Evolutionary conservation across 1,284 basidiomycete genomes (phyloP).

Genomic region (Veloporphyrellus conicus): DNA sequence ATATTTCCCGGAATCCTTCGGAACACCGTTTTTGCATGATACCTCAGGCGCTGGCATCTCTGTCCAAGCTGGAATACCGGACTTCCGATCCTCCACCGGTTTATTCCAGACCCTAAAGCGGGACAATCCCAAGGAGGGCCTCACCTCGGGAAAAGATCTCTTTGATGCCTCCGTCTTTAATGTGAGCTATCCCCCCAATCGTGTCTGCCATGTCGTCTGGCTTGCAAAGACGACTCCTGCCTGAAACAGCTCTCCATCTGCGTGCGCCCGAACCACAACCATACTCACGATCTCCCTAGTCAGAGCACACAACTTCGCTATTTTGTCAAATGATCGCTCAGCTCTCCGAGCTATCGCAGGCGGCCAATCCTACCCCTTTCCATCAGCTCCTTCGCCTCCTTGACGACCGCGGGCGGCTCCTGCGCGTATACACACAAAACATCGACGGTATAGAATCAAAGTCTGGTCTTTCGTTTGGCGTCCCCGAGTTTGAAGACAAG

Average conservation of each 20-base stretch:
- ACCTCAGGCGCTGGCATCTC: constrained; percentile 83
- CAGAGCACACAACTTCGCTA: constrained; percentile 67
- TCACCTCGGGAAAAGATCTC: constrained; percentile 80
- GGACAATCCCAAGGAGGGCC: constrained; percentile 68
- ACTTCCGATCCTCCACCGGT: constrained; percentile 83
- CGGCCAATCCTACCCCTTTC: constrained; percentile 79
- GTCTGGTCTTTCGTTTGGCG: constrained; percentile 75
- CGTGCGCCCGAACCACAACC: constrained; percentile 2
- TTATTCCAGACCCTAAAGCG: constrained; percentile 77
- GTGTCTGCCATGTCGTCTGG: constrained; percentile 1
- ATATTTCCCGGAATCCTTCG: constrained; percentile 10
- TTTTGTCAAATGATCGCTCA: constrained; percentile 89
- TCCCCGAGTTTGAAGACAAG: constrained; percentile 58
- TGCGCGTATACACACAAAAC: constrained; percentile 93
- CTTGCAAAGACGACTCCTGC: not conserved
- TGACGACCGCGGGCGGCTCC: constrained; percentile 72
- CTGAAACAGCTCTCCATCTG: not conserved
- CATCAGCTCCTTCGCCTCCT: constrained; percentile 73
- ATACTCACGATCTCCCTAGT: constrained; percentile 41
- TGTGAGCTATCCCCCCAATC: constrained; percentile 46
- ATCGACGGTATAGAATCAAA: constrained; percentile 88
- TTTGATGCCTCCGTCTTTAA: constrained; percentile 90
- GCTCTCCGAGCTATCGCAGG: constrained; percentile 68
- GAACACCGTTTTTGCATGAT: constrained; percentile 3
- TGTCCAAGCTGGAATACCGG: constrained; percentile 86